Evolutionary conservation across 768 basidiomycete genomes (phyloP).

Genomic region (Boletus rex-veris): DNA sequence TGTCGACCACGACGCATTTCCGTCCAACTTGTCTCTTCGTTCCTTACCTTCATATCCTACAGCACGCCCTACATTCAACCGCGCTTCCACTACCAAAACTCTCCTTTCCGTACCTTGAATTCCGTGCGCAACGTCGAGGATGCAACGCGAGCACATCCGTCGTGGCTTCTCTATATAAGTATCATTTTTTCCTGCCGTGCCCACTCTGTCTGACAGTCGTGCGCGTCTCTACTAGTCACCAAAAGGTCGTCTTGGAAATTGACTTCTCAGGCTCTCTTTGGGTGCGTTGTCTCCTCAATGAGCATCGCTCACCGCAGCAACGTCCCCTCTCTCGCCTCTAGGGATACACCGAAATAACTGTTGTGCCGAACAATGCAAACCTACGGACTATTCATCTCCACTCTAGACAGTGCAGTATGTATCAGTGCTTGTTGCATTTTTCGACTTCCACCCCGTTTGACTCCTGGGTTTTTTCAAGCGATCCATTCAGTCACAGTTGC

Average conservation of each 20-base stretch:
- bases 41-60: conserved; percentile 3
- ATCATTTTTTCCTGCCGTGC: conserved; percentile 27
- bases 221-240: conserved; percentile 81
- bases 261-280: conserved; percentile 86
- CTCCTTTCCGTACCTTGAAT: background rate
- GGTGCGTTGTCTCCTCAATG: conserved; percentile 45
- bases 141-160: conserved; percentile 75
- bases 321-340: conserved; percentile 27
- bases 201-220: conserved; percentile 42
- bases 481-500: conserved; percentile 73
- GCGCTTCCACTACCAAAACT: background rate
- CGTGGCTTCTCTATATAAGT: conserved; percentile 92
- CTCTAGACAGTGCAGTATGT: conserved; percentile 82
- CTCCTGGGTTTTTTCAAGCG: conserved; percentile 39
- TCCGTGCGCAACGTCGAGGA: conserved; percentile 29
- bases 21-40: conserved; percentile 5
- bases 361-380: conserved; percentile 75
- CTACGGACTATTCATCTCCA: conserved; percentile 85
- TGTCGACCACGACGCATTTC: conserved; percentile 17
- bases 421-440: background rate
- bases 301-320: conserved; percentile 21
- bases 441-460: conserved; percentile 22
- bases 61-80: background rate
- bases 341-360: conserved; percentile 93
- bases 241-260: conserved; percentile 92